Evolutionary conservation across 352 stramenopile genomes (phyloP).

Genomic region (Globisporangium yorkense): DNA sequence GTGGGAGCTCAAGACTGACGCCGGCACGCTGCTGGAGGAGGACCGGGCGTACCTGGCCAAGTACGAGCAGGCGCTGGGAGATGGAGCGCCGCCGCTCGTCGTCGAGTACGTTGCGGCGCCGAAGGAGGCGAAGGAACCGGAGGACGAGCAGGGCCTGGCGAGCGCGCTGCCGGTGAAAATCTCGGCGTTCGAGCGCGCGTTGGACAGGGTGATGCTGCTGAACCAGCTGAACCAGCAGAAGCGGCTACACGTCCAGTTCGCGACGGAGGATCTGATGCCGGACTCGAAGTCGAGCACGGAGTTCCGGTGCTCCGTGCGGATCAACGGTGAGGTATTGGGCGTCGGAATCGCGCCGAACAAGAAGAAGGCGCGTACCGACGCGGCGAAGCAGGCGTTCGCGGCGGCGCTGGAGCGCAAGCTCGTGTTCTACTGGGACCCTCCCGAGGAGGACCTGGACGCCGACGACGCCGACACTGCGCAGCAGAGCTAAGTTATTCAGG

Average conservation of each 20-base stretch:
- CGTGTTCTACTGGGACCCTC: slow-evolving; percentile 25
- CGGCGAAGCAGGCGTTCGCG: slow-evolving; percentile 63
- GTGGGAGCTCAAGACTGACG: slow-evolving; percentile 62
- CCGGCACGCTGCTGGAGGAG: slow-evolving; percentile 39
- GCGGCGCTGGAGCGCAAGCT: slow-evolving; percentile 59
- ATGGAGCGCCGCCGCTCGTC: slow-evolving; percentile 20
- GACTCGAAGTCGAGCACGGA: slow-evolving; percentile 21
- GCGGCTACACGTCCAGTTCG: slow-evolving; percentile 34
- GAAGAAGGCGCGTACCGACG: slow-evolving; percentile 74
- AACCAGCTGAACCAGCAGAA: slow-evolving; percentile 48
- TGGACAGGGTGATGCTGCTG: slow-evolving; percentile 39
- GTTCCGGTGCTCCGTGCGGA: slow-evolving; percentile 44
- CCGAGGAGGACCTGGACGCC: neutral
- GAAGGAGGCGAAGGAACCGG: slow-evolving; percentile 12
- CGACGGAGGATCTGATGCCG: slow-evolving; percentile 39
- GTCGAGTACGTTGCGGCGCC: too few species aligned
- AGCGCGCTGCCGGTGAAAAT: slow-evolving; percentile 14
- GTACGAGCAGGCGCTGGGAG: slow-evolving; percentile 29
- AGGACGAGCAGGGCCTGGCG: slow-evolving; percentile 26
- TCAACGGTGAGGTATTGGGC: slow-evolving; percentile 40
- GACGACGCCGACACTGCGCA: neutral
- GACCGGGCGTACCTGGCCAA: slow-evolving; percentile 60
- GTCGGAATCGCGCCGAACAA: slow-evolving; percentile 50
- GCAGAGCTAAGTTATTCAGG: slow-evolving; percentile 4
- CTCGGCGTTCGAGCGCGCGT: slow-evolving; percentile 34